Evolutionary conservation across 164 flowering plant genomes (phyloP).

Genomic region (Paratinospora sagittata): DNA sequence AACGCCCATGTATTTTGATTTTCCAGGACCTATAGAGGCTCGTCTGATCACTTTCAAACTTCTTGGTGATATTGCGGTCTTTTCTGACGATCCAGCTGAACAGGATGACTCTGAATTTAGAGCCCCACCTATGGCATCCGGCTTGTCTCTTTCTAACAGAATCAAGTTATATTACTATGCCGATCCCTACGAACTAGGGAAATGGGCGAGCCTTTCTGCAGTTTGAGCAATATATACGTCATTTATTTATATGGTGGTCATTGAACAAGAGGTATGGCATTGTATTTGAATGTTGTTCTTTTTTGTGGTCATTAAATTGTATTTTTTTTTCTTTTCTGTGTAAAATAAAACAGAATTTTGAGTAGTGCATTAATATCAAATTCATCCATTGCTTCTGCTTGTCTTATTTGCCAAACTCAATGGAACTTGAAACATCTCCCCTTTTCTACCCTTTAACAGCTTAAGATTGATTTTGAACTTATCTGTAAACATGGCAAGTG

Average conservation of each 20-base stretch:
- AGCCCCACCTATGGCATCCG: conserved; percentile 42
- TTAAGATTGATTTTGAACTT: no score
- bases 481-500: no score
- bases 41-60: conserved; percentile 60
- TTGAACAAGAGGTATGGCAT: background rate
- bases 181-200: conserved; percentile 82
- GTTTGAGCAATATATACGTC: conserved; percentile 28
- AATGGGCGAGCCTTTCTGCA: conserved; percentile 90
- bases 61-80: conserved; percentile 81
- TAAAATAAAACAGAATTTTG: conserved; percentile 1
- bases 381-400: background rate
- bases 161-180: conserved; percentile 80
- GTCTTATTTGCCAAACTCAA: no score
- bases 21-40: conserved; percentile 59
- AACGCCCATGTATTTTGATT: conserved; percentile 88
- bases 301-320: background rate
- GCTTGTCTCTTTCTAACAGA: conserved; percentile 63
- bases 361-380: background rate
- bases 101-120: conserved; percentile 52
- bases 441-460: background rate
- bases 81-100: conserved; percentile 69
- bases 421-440: background rate
- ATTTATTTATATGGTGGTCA: background rate
- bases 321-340: background rate
- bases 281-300: background rate